Base-by-base conservation (phyloP, 2,329 filamentous ascomycete species). In the Penicillium vulpinum region DNA sequence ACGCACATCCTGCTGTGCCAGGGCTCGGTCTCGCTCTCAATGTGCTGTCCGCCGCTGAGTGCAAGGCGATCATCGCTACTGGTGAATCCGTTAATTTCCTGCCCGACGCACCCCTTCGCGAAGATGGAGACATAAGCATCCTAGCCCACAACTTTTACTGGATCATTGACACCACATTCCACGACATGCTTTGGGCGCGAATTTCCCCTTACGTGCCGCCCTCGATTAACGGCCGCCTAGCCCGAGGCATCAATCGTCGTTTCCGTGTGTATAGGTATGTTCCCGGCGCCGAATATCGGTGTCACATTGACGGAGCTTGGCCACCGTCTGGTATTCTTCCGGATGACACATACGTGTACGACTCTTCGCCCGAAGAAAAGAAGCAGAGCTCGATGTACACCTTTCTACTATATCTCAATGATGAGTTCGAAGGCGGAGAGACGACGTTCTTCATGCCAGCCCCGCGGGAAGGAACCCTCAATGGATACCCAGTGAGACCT, bases 111-210 rank as follows among this genome's bases (percentile, higher is more conserved):
- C 87, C 87, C 0, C 75, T 89, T 29, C 83, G 85, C 2, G 83
- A 85, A n/a, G 85, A 86, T 54, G 85, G 84, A 16, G 85, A 88
- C 51, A 79, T 80, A 24, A 88, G 85, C 65, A 81, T 89, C 45
- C 72, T 89, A 1, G 87, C 87, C 0, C 87, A 90, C 75, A 90
- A 89, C 70, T 88, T 90, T 63, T 89, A 89, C 75, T 90, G 87
- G 87, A 78, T 90, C 9, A 79, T 86, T 13, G 87, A 90, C 62
- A 76, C 78, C 22, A 77, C 79, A 0, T 89, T 89, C 69, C 83
- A 86, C 64, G 81, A 87, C 55, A 79, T 76, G 15, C 77, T 90
- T 1, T 90, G 87, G 87, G 71, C 75, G 0, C 81, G 87, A 15
- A 82, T 90, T 2, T 74, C 79, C 3, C 74, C 79, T 0, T 86